These are phyloP conservation scores for Peronospora farinosa DNA, from an alignment of 352 stramenopile genomes.

Conservation along the genomic window DNA sequence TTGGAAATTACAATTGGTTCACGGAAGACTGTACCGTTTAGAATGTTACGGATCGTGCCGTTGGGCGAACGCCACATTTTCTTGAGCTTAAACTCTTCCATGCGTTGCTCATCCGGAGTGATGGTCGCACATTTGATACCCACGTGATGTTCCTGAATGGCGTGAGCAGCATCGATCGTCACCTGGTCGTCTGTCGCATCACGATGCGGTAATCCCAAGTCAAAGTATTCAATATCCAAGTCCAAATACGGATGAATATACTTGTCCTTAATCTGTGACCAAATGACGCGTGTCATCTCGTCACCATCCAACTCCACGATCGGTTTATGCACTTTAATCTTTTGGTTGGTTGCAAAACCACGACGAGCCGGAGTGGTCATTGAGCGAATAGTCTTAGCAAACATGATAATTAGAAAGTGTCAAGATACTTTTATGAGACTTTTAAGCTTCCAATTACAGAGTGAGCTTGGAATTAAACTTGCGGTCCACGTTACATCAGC, in stretches of 20 bases:
- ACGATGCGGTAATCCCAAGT: slow-evolving; percentile 62
- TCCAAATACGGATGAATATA: slow-evolving; percentile 76
- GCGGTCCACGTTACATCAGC: neutral
- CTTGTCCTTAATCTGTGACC: slow-evolving; percentile 59
- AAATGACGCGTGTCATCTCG: slow-evolving; percentile 76
- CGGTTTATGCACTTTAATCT: slow-evolving; percentile 71
- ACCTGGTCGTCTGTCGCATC: slow-evolving; percentile 76
- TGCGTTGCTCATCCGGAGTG: slow-evolving; percentile 72
- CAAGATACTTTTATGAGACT: no score
- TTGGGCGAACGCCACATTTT: slow-evolving; percentile 69
- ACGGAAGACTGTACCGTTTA: slow-evolving; percentile 77
- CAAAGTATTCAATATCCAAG: slow-evolving; percentile 77
- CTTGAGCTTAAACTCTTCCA: slow-evolving; percentile 72
- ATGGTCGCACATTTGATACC: slow-evolving; percentile 85
- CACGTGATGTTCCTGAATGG: slow-evolving; percentile 62
- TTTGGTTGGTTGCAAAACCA: slow-evolving; percentile 42
- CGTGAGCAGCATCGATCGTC: slow-evolving; percentile 68
- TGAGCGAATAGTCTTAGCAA: slow-evolving; percentile 49
- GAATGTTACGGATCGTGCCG: slow-evolving; percentile 78
- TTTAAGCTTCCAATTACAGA: no score
- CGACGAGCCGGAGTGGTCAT: slow-evolving; percentile 27
- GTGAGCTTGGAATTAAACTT: neutral
- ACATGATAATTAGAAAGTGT: slow-evolving; percentile 19
- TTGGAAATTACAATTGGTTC: slow-evolving; percentile 81
- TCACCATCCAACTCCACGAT: slow-evolving; percentile 76